A percentile compares a stretch with the other conserved stretches of the same genome.
phyloP scores from a whole-genome alignment of 495 filamentous ascomycete genomes.

The Penicillium coffeae region DNA sequence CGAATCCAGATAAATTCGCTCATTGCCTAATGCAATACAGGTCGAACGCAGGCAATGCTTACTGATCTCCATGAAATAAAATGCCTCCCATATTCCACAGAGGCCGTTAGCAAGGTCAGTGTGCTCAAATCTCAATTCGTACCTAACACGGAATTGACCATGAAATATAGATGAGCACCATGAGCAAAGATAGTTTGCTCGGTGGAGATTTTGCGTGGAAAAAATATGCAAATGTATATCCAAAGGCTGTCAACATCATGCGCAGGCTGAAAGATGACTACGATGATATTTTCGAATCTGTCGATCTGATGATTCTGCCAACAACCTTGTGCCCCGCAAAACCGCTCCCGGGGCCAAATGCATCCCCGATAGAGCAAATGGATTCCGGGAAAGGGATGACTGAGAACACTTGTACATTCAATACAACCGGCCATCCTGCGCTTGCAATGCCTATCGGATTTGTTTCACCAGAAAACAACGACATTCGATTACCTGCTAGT shows the following conservation, averaged over 20 bases:
- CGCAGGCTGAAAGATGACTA: constrained; percentile 33
- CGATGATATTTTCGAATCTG: neutral
- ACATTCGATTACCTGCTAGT: constrained; percentile 41
- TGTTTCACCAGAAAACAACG: constrained; percentile 19
- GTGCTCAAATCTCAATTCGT: too few relatives aligned
- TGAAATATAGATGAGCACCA: too few relatives aligned
- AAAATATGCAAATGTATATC: neutral
- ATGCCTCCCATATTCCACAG: too few relatives aligned
- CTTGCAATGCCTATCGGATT: neutral
- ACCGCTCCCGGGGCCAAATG: neutral
- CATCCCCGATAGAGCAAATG: neutral
- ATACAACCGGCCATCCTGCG: neutral
- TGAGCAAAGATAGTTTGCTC: constrained; percentile 1
- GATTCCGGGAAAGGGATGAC: neutral
- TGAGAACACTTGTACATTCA: neutral
- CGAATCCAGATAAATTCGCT: too few relatives aligned
- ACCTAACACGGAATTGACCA: too few relatives aligned
- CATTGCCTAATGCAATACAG: too few relatives aligned
- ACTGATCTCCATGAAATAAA: too few relatives aligned
- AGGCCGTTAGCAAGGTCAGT: too few relatives aligned
- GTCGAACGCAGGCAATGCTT: too few relatives aligned
- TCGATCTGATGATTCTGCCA: neutral
- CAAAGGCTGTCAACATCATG: constrained; percentile 27
- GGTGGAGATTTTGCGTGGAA: constrained; percentile 6
- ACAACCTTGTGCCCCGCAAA: neutral